These are phyloP conservation scores for Beauveria sp. DNA, from an alignment of 2,329 filamentous ascomycete genomes.

Conservation along the genomic window DNA sequence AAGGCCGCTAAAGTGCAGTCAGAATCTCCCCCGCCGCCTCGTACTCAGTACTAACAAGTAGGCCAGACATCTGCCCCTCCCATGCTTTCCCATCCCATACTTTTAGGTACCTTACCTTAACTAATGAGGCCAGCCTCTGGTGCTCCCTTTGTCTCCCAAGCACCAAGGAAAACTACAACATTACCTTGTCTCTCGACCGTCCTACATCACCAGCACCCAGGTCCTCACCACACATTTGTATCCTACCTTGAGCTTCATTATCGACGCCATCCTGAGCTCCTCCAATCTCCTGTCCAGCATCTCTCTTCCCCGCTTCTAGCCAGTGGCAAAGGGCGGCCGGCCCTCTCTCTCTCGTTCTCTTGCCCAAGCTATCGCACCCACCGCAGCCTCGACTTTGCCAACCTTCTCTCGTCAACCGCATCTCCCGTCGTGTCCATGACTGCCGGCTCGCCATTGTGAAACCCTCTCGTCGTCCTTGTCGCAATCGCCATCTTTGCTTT, in stretches of 20 bases:
- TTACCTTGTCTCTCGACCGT: too few species aligned
- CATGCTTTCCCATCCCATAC: too few species aligned
- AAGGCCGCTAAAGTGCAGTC: too few species aligned
- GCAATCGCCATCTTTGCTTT: background rate
- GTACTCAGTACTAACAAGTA: too few species aligned
- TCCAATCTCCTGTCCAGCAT: background rate
- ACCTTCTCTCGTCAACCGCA: background rate
- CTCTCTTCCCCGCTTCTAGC: background rate
- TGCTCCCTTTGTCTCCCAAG: too few species aligned
- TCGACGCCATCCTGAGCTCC: background rate
- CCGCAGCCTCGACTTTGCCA: background rate
- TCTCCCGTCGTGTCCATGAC: background rate
- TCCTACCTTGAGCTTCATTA: background rate
- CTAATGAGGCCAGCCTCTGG: too few species aligned
- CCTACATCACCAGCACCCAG: too few species aligned
- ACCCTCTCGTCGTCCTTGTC: background rate
- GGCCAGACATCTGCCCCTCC: too few species aligned
- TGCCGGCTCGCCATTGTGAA: background rate
- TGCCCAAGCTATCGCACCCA: background rate
- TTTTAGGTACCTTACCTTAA: too few species aligned
- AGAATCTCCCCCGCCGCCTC: too few species aligned
- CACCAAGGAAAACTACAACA: background rate
- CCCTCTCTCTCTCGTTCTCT: background rate
- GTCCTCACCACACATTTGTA: too few species aligned
- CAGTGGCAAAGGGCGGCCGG: constrained; percentile 1